Conservation (phyloP, 2,329 filamentous ascomycete species). For the Arthroderma uncinatum region DNA sequence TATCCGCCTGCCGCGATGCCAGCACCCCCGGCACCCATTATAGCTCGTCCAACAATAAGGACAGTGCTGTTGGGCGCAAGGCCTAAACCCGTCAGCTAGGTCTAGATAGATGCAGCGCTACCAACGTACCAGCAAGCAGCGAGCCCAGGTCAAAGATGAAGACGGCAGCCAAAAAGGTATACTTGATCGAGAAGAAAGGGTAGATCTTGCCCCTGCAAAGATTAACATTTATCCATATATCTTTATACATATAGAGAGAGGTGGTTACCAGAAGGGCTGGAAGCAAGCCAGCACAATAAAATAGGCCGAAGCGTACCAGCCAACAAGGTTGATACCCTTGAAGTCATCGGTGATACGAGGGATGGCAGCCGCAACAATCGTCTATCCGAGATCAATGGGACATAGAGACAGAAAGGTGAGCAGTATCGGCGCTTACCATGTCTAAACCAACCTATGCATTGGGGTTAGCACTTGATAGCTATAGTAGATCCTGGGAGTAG, state of each 20-base stretch:
- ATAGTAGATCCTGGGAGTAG: background rate
- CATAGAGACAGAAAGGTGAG: background rate
- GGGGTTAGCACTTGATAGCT: slow-evolving; percentile 3
- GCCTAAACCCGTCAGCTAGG: no score
- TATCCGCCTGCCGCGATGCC: slow-evolving; percentile 30
- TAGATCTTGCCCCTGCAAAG: slow-evolving; percentile 32
- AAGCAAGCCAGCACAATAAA: slow-evolving; percentile 34
- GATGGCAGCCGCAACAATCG: slow-evolving; percentile 38
- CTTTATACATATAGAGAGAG: slow-evolving; percentile 28
- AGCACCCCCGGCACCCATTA: slow-evolving; percentile 25
- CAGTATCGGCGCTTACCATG: slow-evolving; percentile 2
- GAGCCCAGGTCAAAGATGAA: slow-evolving; percentile 35
- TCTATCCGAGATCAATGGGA: slow-evolving; percentile 16
- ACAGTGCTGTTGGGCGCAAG: slow-evolving; percentile 27
- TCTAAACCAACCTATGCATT: slow-evolving; percentile 5
- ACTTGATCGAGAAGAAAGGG: slow-evolving; percentile 34
- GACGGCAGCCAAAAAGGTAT: slow-evolving; percentile 29
- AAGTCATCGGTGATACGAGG: slow-evolving; percentile 40
- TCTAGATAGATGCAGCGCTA: slow-evolving; percentile 23
- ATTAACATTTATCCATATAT: slow-evolving; percentile 21
- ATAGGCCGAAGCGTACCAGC: slow-evolving; percentile 39
- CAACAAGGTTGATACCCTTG: slow-evolving; percentile 36
- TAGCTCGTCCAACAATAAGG: slow-evolving; percentile 31
- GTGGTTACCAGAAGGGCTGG: slow-evolving; percentile 29
- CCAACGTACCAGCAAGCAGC: slow-evolving; percentile 24